Conservation (phyloP, 2,329 filamentous ascomycete species). For the Phymatotrichopsis omnivora region DNA sequence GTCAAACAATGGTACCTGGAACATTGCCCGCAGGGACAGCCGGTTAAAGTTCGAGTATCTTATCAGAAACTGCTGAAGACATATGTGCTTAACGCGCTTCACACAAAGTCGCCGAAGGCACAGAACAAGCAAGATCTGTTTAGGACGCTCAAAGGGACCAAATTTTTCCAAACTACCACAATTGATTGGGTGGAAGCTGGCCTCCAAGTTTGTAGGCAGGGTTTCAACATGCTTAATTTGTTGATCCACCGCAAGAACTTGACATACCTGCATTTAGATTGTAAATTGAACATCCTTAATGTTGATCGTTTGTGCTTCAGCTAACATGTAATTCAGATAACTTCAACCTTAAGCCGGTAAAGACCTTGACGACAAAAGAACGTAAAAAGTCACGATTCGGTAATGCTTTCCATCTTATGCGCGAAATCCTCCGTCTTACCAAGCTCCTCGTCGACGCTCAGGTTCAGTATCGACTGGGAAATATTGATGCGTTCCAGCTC, state of each 20-base stretch:
- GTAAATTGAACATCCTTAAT: conserved; percentile 9
- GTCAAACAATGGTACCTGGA: conserved; percentile 99
- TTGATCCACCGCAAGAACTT: conserved; percentile 97
- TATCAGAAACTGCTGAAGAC: conserved; percentile 97
- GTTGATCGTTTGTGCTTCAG: background rate
- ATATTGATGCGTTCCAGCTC: conserved; percentile 97
- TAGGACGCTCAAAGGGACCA: conserved; percentile 83
- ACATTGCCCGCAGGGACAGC: conserved; percentile 80
- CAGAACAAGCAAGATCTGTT: conserved; percentile 90
- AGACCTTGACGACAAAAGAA: conserved; percentile 96
- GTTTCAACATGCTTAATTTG: conserved; percentile 98
- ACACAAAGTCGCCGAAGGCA: conserved; percentile 91
- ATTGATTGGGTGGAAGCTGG: conserved; percentile 99
- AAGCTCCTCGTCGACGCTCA: conserved; percentile 98
- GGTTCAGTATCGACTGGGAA: conserved; percentile 92
- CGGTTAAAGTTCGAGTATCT: conserved; percentile 93
- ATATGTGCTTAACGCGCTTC: conserved; percentile 89
- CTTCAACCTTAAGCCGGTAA: conserved; percentile 98
- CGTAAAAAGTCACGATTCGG: conserved; percentile 98
- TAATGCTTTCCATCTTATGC: conserved; percentile 98
- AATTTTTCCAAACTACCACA: conserved; percentile 98
- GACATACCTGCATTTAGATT: conserved; percentile 95
- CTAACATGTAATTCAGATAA: conserved; percentile 47
- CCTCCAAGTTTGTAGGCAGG: conserved; percentile 92
- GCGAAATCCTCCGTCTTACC: conserved; percentile 87